Conservation (phyloP, 2,329 filamentous ascomycete genomes). For the Colletotrichum tabaci region DNA sequence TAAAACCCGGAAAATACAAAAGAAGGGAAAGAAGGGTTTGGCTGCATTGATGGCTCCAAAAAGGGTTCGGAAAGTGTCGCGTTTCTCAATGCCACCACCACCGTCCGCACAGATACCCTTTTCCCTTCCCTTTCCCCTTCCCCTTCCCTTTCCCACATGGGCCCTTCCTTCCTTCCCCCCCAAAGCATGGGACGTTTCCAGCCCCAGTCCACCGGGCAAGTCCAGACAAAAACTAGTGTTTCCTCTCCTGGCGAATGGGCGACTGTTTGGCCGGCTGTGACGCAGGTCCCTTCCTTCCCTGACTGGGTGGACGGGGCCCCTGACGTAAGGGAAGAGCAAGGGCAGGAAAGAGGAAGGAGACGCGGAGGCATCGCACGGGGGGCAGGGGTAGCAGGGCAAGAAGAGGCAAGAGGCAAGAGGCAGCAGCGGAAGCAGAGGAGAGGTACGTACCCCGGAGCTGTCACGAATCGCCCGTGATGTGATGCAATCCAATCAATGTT, state of each 20-base stretch:
- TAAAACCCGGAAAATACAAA: not conserved
- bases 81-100: constrained; percentile 36
- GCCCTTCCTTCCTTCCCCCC: not conserved
- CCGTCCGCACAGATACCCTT: too few species aligned
- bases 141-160: too few species aligned
- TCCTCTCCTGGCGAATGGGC: constrained; percentile 8
- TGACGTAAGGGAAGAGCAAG: constrained; percentile 36
- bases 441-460: not conserved
- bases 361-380: not conserved
- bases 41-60: constrained; percentile 37
- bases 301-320: constrained; percentile 27
- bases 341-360: constrained; percentile 1
- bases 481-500: not conserved
- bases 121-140: too few species aligned
- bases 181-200: constrained; percentile 37
- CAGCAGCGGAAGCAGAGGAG: not conserved
- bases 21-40: constrained; percentile 13
- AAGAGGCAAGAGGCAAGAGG: not conserved
- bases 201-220: constrained; percentile 25
- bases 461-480: not conserved
- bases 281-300: constrained; percentile 40
- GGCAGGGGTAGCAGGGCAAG: not conserved
- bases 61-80: constrained; percentile 41
- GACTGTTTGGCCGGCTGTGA: constrained; percentile 15
- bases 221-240: constrained; percentile 9